phyloP scores from a whole-genome alignment of 805 yeast genomes.

The Pichia thaimueangensis region DNA sequence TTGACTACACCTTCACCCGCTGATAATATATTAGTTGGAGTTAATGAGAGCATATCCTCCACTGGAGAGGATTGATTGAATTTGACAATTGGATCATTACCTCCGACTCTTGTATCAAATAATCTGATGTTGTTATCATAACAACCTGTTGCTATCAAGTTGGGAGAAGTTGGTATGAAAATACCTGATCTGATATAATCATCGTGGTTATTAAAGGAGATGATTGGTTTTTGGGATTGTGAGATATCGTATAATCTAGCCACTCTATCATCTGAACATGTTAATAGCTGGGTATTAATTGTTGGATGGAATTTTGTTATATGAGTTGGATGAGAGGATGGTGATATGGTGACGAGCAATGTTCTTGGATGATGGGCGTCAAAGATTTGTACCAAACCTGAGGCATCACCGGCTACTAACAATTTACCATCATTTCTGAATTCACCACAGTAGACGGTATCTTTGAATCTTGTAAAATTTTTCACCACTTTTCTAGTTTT shows the following conservation, averaged over 20 bases:
- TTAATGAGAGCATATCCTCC: slow-evolving; percentile 72
- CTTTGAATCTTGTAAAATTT: slow-evolving; percentile 83
- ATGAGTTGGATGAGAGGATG: slow-evolving; percentile 84
- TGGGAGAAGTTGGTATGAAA: slow-evolving; percentile 63
- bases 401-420: slow-evolving; percentile 90
- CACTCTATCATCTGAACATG: slow-evolving; percentile 87
- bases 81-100: slow-evolving; percentile 48
- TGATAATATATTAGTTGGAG: slow-evolving; percentile 68
- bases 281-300: slow-evolving; percentile 63
- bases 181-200: slow-evolving; percentile 84
- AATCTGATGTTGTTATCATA: slow-evolving; percentile 84
- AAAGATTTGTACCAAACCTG: slow-evolving; percentile 86
- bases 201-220: slow-evolving; percentile 64
- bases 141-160: slow-evolving; percentile 85
- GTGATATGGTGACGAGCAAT: slow-evolving; percentile 70
- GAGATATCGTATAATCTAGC: slow-evolving; percentile 86
- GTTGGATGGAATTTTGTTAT: slow-evolving; percentile 89
- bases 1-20: slow-evolving; percentile 77
- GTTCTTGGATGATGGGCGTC: slow-evolving; percentile 74
- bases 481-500: slow-evolving; percentile 87
- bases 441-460: slow-evolving; percentile 87
- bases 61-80: slow-evolving; percentile 77
- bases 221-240: slow-evolving; percentile 65
- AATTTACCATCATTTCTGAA: slow-evolving; percentile 88
- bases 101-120: slow-evolving; percentile 65